phyloP scores from a whole-genome alignment of 2,329 filamentous ascomycete species.

The Penicillium brevicompactum region DNA sequence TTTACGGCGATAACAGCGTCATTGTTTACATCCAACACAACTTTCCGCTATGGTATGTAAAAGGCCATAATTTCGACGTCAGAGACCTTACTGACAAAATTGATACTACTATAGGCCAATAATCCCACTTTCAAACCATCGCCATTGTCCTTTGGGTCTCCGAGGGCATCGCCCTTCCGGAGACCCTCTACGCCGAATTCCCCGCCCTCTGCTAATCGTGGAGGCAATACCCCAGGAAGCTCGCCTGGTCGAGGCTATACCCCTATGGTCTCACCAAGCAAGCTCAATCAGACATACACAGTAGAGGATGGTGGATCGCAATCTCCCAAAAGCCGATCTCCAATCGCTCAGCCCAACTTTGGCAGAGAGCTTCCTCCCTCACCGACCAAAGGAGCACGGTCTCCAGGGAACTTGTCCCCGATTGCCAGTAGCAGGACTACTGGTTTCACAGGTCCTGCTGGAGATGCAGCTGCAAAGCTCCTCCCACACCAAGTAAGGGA shows the following conservation, averaged over 20 bases:
- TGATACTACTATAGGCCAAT: slow-evolving; percentile 42
- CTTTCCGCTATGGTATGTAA: slow-evolving; percentile 4
- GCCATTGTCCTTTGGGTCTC: slow-evolving; percentile 70
- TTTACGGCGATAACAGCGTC: slow-evolving; percentile 16
- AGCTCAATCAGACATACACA: slow-evolving; percentile 50
- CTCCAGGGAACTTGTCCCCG: slow-evolving; percentile 31
- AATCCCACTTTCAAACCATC: slow-evolving; percentile 69
- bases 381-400: slow-evolving; percentile 39
- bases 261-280: slow-evolving; percentile 49
- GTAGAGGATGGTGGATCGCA: slow-evolving; percentile 44
- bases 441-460: slow-evolving; percentile 26
- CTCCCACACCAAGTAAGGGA: slow-evolving; percentile 82
- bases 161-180: slow-evolving; percentile 69
- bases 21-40: slow-evolving; percentile 3
- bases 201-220: slow-evolving; percentile 55
- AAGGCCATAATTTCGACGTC: neutral
- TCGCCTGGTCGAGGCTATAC: slow-evolving; percentile 45
- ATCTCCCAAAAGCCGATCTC: slow-evolving; percentile 28
- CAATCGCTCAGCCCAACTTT: slow-evolving; percentile 38
- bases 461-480: slow-evolving; percentile 53
- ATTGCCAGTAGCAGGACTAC: slow-evolving; percentile 29
- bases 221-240: slow-evolving; percentile 52
- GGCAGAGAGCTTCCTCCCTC: slow-evolving; percentile 42
- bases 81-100: neutral
- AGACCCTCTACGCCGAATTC: slow-evolving; percentile 64